Evolutionary conservation across 192 early-diverging fungal genomes (phyloP).

Genomic region (Coemansia sp.): DNA sequence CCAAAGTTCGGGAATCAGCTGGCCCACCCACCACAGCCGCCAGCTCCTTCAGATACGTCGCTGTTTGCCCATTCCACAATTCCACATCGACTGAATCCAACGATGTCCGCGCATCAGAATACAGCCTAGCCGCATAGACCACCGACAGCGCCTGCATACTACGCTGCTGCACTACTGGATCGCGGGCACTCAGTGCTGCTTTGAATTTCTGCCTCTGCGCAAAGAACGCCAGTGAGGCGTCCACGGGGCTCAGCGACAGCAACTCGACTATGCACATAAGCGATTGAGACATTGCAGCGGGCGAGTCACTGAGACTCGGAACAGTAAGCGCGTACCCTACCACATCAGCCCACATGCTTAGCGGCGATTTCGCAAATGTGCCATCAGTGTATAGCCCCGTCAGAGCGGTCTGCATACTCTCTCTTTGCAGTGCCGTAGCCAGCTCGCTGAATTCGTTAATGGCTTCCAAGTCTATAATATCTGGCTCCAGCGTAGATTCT

Average conservation of each 20-base stretch:
- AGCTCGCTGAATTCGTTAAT: slow-evolving; percentile 25
- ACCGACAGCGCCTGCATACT: slow-evolving; percentile 26
- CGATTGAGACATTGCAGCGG: slow-evolving; percentile 12
- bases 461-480: slow-evolving; percentile 21
- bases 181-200: slow-evolving; percentile 10
- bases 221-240: slow-evolving; percentile 18
- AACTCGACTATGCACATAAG: slow-evolving; percentile 35
- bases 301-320: background rate
- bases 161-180: slow-evolving; percentile 17
- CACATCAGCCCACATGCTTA: slow-evolving; percentile 16
- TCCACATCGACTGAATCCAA: background rate
- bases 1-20: slow-evolving; percentile 36
- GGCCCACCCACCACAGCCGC: slow-evolving; percentile 5
- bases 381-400: background rate
- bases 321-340: background rate
- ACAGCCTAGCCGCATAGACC: slow-evolving; percentile 23
- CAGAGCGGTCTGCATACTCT: slow-evolving; percentile 25
- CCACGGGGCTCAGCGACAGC: slow-evolving; percentile 22
- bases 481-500: background rate
- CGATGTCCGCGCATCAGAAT: background rate
- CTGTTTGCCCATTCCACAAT: slow-evolving; percentile 25
- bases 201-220: slow-evolving; percentile 15
- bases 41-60: slow-evolving; percentile 8
- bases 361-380: background rate
- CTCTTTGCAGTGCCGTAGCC: slow-evolving; percentile 15